Evolutionary conservation across 192 early-diverging fungal species (phyloP).

Genomic region (Backusella tarrabulga): DNA sequence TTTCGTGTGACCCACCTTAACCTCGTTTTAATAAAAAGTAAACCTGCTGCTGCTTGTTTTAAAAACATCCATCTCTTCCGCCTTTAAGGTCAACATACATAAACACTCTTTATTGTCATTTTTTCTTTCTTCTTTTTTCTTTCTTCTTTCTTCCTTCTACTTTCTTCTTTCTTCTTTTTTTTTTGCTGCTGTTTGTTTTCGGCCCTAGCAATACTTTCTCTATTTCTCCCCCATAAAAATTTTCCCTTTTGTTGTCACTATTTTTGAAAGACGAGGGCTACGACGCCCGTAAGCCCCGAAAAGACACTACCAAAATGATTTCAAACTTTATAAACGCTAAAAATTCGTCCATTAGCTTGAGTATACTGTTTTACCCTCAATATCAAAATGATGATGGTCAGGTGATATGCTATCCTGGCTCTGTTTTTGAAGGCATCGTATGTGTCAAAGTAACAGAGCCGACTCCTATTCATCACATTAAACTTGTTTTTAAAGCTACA

Average conservation of each 20-base stretch:
- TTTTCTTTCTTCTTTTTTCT: neutral
- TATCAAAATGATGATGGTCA: conserved; percentile 2
- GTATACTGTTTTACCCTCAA: conserved; percentile 8
- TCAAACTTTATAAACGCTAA: conserved; percentile 10
- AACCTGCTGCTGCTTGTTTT: neutral
- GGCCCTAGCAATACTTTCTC: neutral
- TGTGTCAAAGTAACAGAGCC: conserved; percentile 11
- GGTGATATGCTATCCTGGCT: conserved; percentile 23
- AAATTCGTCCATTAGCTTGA: conserved; percentile 4
- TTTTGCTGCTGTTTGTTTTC: neutral
- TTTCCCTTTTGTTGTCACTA: conserved; percentile 9
- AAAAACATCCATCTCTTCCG: neutral
- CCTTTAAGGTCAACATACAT: neutral
- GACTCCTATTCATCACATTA: conserved; percentile 3
- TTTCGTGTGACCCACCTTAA: conserved; percentile 1
- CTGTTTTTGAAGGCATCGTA: conserved; percentile 27
- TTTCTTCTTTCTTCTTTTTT: neutral
- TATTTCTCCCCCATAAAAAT: neutral
- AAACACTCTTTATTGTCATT: neutral
- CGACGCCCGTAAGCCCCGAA: conserved; percentile 3
- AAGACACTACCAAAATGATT: conserved; percentile 4
- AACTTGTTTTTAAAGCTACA: conserved; percentile 23
- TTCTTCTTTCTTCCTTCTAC: too few relatives aligned
- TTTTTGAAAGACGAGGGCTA: conserved; percentile 16
- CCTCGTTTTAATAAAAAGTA: neutral